These are phyloP conservation scores for Kluyveromyces lactis DNA, from an alignment of 805 yeast genomes.

Conservation along the genomic window DNA sequence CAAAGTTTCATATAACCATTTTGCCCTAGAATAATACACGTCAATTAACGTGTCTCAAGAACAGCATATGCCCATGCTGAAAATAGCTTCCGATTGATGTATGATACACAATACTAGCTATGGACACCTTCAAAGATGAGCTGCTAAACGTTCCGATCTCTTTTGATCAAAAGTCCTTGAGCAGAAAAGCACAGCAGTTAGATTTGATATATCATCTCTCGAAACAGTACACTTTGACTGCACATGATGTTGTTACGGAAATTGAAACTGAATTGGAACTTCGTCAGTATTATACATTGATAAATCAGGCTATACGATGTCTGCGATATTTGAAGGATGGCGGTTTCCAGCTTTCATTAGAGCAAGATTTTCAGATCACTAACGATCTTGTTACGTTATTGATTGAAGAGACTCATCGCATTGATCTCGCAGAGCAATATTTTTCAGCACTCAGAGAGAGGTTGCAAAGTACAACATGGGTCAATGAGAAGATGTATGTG, in stretches of 20 bases:
- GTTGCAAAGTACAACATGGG: constrained; percentile 13
- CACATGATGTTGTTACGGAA: constrained; percentile 11
- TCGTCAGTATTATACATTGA: constrained; percentile 27
- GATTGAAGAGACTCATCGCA: constrained; percentile 24
- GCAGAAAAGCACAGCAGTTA: background rate
- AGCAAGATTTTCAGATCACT: constrained; percentile 21
- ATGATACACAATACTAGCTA: background rate
- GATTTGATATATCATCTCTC: constrained; percentile 14
- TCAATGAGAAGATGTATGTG: constrained; percentile 16
- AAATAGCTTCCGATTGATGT: too few relatives aligned
- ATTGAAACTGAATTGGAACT: constrained; percentile 18
- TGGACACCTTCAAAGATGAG: background rate
- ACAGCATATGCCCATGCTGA: too few relatives aligned
- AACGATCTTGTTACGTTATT: constrained; percentile 21
- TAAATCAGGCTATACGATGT: constrained; percentile 21
- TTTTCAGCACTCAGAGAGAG: constrained; percentile 19
- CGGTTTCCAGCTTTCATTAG: constrained; percentile 15
- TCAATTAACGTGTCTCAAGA: too few relatives aligned
- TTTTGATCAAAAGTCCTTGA: background rate
- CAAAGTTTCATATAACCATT: too few relatives aligned
- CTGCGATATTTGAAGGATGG: constrained; percentile 13
- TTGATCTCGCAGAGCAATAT: constrained; percentile 23
- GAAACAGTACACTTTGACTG: constrained; percentile 19
- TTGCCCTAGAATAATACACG: too few relatives aligned
- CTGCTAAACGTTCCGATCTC: background rate